Evolutionary conservation across 768 basidiomycete genomes (phyloP).

Genomic region (Gyrodon lividus): DNA sequence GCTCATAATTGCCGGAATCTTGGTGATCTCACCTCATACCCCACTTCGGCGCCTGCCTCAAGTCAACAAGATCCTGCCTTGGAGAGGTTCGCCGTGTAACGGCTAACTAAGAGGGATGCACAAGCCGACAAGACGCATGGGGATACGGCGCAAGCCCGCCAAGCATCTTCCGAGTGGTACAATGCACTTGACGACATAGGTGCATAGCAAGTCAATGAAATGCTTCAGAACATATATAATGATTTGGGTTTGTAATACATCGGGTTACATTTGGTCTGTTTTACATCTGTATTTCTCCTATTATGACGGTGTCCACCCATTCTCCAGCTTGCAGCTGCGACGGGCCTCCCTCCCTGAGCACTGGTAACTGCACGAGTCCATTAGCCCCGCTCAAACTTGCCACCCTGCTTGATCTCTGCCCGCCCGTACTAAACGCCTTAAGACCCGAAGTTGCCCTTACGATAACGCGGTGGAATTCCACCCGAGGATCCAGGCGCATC

Average conservation of each 20-base stretch:
- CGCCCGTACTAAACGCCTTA: slow-evolving; percentile 77
- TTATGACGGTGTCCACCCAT: slow-evolving; percentile 56
- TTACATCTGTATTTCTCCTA: slow-evolving; percentile 58
- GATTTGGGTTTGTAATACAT: no score
- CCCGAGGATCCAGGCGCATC: slow-evolving; percentile 70
- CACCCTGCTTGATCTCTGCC: slow-evolving; percentile 80
- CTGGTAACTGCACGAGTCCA: slow-evolving; percentile 70
- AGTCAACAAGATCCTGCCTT: not conserved
- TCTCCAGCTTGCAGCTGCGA: slow-evolving; percentile 51
- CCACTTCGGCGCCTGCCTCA: not conserved
- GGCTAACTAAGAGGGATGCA: no score
- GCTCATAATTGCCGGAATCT: not conserved
- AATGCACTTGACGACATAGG: no score
- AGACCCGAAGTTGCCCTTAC: slow-evolving; percentile 49
- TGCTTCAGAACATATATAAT: not conserved
- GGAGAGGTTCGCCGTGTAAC: no score
- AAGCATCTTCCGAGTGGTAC: no score
- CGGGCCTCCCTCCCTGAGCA: slow-evolving; percentile 33
- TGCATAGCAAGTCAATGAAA: not conserved
- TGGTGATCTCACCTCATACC: no score
- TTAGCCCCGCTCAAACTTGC: slow-evolving; percentile 82
- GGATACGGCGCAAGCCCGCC: no score
- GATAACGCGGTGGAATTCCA: slow-evolving; percentile 81
- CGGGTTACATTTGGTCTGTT: not conserved
- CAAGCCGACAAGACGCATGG: no score